Evolutionary conservation across 1,284 basidiomycete genomes (phyloP).

Genomic region (Ganoderma boninense): DNA sequence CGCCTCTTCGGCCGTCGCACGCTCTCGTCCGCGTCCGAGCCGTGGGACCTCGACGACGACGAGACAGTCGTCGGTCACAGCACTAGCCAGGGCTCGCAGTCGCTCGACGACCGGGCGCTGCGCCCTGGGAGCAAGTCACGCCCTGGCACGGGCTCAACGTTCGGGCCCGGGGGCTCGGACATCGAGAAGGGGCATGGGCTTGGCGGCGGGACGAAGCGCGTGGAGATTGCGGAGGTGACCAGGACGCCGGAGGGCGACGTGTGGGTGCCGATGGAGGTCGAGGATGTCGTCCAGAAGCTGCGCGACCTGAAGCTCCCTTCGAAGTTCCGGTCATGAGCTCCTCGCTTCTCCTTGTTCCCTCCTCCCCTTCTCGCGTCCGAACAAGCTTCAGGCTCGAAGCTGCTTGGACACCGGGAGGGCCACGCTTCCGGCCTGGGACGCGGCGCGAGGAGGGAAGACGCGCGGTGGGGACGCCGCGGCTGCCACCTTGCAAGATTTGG

Average conservation of each 20-base stretch:
- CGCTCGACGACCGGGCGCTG: slow-evolving; percentile 20
- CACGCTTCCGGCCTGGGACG: neutral
- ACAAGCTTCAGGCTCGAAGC: neutral
- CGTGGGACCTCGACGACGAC: slow-evolving; percentile 21
- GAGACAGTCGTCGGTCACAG: slow-evolving; percentile 23
- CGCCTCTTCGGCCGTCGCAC: slow-evolving; percentile 31
- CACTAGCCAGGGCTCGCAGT: slow-evolving; percentile 2
- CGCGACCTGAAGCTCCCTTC: slow-evolving; percentile 34
- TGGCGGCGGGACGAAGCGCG: slow-evolving; percentile 2
- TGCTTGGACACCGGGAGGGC: neutral
- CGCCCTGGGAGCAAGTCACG: slow-evolving; percentile 4
- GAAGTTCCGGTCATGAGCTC: slow-evolving; percentile 22
- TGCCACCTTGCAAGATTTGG: neutral
- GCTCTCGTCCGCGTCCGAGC: slow-evolving; percentile 24
- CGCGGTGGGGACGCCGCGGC: neutral
- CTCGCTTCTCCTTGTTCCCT: neutral
- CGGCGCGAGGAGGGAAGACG: neutral
- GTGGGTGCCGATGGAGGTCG: slow-evolving; percentile 37
- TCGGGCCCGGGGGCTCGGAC: neutral
- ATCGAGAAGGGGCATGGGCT: neutral
- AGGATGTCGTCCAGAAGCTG: slow-evolving; percentile 39
- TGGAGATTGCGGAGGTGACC: slow-evolving; percentile 34
- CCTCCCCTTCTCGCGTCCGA: neutral
- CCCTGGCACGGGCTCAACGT: slow-evolving; percentile 16
- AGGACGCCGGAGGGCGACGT: slow-evolving; percentile 32